Conservation (phyloP, 2,329 filamentous ascomycete genomes). For the Cordyceps pruinosa region DNA sequence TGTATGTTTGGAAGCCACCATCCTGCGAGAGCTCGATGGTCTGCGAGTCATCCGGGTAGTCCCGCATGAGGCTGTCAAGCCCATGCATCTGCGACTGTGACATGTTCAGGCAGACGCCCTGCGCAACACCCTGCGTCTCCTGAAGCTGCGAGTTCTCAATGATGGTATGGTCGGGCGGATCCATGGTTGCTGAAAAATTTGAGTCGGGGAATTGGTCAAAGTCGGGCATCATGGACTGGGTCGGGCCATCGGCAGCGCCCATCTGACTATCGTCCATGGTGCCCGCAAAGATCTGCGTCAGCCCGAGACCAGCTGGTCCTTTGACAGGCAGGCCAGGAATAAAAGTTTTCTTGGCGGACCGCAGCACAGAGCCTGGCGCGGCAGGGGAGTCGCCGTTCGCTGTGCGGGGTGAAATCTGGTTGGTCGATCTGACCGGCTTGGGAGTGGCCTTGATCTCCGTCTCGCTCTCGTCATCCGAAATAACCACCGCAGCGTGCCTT, state of each 20-base stretch:
- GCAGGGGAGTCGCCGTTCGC: conserved; percentile 42
- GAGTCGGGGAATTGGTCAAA: conserved; percentile 51
- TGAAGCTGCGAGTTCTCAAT: conserved; percentile 37
- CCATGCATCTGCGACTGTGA: conserved; percentile 54
- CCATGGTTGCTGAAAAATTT: conserved; percentile 54
- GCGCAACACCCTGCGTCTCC: conserved; percentile 30
- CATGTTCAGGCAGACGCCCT: conserved; percentile 48
- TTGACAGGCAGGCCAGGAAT: conserved; percentile 61
- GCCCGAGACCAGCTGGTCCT: conserved; percentile 58
- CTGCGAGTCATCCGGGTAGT: conserved; percentile 52
- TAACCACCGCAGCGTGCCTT: conserved; percentile 43
- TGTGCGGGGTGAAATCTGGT: conserved; percentile 35
- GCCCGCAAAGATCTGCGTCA: conserved; percentile 86
- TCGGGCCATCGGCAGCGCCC: conserved; percentile 24
- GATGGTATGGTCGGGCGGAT: conserved; percentile 46
- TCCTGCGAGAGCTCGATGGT: conserved; percentile 76
- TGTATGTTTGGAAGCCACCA: conserved; percentile 64
- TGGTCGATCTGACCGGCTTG: conserved; percentile 32
- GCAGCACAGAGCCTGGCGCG: conserved; percentile 57
- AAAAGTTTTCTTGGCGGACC: conserved; percentile 61
- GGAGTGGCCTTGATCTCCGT: conserved; percentile 41
- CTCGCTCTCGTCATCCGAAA: conserved; percentile 62
- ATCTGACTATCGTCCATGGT: conserved; percentile 67
- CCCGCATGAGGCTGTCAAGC: conserved; percentile 48
- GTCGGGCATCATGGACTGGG: conserved; percentile 48